A percentile compares a stretch with the other conserved stretches of the same genome.
phyloP scores from a whole-genome alignment of 2,329 filamentous ascomycete species.

The Ophiocordyceps camponoti-rufipedis region DNA sequence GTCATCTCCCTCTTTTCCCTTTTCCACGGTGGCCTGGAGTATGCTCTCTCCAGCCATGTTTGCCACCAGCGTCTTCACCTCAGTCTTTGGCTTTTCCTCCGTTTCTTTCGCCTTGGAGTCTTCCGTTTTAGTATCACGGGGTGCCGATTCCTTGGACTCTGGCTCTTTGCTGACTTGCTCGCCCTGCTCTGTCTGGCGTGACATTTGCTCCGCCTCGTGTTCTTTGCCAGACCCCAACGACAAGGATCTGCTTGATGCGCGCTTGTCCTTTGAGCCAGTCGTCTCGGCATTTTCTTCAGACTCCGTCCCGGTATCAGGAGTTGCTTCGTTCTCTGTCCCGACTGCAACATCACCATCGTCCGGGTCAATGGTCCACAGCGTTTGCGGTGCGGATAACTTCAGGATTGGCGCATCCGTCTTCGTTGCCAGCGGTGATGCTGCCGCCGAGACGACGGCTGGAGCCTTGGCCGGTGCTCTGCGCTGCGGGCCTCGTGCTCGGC shows the following conservation, averaged over 20 bases:
- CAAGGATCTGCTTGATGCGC: neutral
- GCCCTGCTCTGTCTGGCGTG: neutral
- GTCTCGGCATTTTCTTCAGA: constrained; percentile 1
- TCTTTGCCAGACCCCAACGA: constrained; percentile 1
- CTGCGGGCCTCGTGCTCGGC: constrained; percentile 73
- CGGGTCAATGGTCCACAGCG: constrained; percentile 32
- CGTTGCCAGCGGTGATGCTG: constrained; percentile 5
- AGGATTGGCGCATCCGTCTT: constrained; percentile 16
- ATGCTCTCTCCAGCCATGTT: constrained; percentile 26
- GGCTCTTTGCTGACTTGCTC: neutral
- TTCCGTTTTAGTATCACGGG: neutral
- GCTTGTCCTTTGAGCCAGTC: neutral
- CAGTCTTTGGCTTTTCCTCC: constrained; percentile 1
- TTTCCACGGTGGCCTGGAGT: constrained; percentile 18
- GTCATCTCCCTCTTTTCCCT: constrained; percentile 13
- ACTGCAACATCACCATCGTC: constrained; percentile 25
- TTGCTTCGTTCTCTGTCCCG: constrained; percentile 4
- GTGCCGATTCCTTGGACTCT: neutral
- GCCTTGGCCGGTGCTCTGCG: constrained; percentile 47
- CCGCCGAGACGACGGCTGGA: constrained; percentile 16
- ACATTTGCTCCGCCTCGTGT: neutral
- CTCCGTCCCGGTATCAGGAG: constrained; percentile 2
- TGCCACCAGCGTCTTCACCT: constrained; percentile 18
- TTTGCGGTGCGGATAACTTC: constrained; percentile 27
- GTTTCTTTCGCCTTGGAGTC: neutral